Evolutionary conservation across 1,139 yeast genomes (phyloP).

Genomic region (Debaryomyces sp.): DNA sequence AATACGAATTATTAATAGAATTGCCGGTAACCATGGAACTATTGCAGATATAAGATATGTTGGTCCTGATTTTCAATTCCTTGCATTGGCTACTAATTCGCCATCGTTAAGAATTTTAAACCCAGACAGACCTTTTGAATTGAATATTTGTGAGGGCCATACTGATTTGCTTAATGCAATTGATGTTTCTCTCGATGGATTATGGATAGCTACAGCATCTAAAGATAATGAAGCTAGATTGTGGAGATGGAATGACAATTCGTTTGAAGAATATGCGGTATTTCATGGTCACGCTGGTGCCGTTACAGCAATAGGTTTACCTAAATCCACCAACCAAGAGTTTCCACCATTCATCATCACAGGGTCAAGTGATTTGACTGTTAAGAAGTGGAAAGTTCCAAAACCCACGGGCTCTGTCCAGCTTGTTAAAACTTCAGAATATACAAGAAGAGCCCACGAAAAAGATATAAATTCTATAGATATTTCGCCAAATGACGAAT

Average conservation of each 20-base stretch:
- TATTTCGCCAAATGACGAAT: slow-evolving; percentile 83
- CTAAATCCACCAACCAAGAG: slow-evolving; percentile 54
- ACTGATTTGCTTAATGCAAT: slow-evolving; percentile 80
- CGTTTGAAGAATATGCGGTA: slow-evolving; percentile 58
- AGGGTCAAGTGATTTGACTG: slow-evolving; percentile 86
- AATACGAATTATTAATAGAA: slow-evolving; percentile 51
- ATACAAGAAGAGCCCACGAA: slow-evolving; percentile 95
- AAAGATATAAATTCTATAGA: slow-evolving; percentile 91
- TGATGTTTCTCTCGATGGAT: slow-evolving; percentile 77
- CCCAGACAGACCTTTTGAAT: slow-evolving; percentile 59
- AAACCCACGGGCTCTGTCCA: slow-evolving; percentile 25
- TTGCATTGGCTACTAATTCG: slow-evolving; percentile 92
- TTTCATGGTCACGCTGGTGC: slow-evolving; percentile 88
- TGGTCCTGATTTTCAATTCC: slow-evolving; percentile 56
- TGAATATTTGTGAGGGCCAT: slow-evolving; percentile 75
- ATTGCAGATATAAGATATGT: slow-evolving; percentile 84
- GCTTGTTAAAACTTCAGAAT: slow-evolving; percentile 60
- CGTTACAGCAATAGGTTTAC: slow-evolving; percentile 79
- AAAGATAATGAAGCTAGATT: slow-evolving; percentile 84
- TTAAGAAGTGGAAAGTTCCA: slow-evolving; percentile 87
- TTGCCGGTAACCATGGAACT: slow-evolving; percentile 96
- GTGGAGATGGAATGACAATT: slow-evolving; percentile 64
- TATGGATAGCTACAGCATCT: slow-evolving; percentile 91
- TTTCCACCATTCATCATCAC: slow-evolving; percentile 77
- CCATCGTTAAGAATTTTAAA: slow-evolving; percentile 82